phyloP scores from a whole-genome alignment of 495 filamentous ascomycete genomes.

The Podospora tetraspora region DNA sequence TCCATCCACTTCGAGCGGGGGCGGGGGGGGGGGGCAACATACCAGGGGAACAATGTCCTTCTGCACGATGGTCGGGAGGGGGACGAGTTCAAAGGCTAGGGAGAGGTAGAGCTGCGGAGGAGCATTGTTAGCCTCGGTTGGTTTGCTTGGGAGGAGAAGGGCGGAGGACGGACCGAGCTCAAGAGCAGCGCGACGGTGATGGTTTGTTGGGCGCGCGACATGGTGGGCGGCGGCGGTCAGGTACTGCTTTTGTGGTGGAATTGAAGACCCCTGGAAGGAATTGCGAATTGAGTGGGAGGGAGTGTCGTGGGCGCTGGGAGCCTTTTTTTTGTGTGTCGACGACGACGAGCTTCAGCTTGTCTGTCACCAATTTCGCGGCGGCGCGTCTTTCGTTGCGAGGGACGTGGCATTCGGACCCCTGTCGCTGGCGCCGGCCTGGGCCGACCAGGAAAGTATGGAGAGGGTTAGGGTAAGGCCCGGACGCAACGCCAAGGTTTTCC shows the following conservation, averaged over 20 bases:
- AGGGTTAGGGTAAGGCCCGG: not conserved
- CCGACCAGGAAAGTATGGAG: too few relatives aligned
- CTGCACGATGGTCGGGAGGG: conserved; percentile 69
- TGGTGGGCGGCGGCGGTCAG: conserved; percentile 30
- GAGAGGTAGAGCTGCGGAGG: conserved; percentile 74
- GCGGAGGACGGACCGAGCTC: too few relatives aligned
- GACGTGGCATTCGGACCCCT: not conserved
- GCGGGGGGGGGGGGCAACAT: conserved; percentile 24
- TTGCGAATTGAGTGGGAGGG: not conserved
- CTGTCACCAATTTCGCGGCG: not conserved
- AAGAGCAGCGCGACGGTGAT: conserved; percentile 80
- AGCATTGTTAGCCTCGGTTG: too few relatives aligned
- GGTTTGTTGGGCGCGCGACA: conserved; percentile 94
- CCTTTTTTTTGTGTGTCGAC: not conserved
- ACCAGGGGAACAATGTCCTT: conserved; percentile 68
- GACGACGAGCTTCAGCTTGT: not conserved
- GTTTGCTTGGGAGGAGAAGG: too few relatives aligned
- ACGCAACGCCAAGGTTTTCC: too few relatives aligned
- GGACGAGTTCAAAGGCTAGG: conserved; percentile 77
- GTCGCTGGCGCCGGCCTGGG: not conserved
- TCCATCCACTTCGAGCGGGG: not conserved
- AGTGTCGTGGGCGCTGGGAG: too few relatives aligned
- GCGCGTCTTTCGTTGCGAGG: not conserved
- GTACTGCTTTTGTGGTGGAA: not conserved
- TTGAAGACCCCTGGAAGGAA: not conserved